phyloP scores from a whole-genome alignment of 768 basidiomycete genomes.

The Russula vinacea region DNA sequence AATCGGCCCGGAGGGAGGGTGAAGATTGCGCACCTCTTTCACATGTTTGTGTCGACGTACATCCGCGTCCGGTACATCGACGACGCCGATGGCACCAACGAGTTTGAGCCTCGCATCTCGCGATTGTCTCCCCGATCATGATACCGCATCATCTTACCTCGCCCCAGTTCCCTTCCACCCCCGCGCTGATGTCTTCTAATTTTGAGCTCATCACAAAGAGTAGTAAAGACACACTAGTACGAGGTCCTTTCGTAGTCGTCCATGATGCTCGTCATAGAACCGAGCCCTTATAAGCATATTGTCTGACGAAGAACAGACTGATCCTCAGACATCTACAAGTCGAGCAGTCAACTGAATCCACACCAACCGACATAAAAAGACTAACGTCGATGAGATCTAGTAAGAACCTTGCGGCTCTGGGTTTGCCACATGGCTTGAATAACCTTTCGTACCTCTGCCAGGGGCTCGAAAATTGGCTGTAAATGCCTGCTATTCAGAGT shows the following conservation, averaged over 20 bases:
- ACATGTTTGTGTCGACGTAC: conserved; percentile 79
- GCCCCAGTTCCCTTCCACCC: too few species aligned
- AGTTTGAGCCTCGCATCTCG: conserved; percentile 84
- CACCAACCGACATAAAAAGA: background rate
- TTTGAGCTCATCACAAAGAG: background rate
- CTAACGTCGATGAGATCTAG: conserved; percentile 80
- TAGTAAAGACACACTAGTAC: conserved; percentile 54
- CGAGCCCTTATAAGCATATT: conserved; percentile 90
- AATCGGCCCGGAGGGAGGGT: background rate
- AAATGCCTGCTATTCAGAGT: background rate
- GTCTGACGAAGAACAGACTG: conserved; percentile 73
- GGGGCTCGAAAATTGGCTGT: conserved; percentile 74
- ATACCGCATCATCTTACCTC: too few species aligned
- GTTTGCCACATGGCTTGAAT: conserved; percentile 90
- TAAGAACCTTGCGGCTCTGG: conserved; percentile 72
- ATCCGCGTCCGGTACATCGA: conserved; percentile 78
- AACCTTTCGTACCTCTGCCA: conserved; percentile 85
- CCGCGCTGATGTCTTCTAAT: too few species aligned
- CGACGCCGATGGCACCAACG: conserved; percentile 92
- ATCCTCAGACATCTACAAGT: conserved; percentile 76
- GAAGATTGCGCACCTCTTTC: conserved; percentile 67
- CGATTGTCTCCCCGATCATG: conserved; percentile 48
- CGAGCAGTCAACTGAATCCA: background rate
- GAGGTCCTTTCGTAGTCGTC: conserved; percentile 69
- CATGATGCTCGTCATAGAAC: conserved; percentile 84